Evolutionary conservation across 306 rosid genomes (phyloP), one percentile per base, ranked within the genome.

Genomic region (Fagus crenata): DNA sequence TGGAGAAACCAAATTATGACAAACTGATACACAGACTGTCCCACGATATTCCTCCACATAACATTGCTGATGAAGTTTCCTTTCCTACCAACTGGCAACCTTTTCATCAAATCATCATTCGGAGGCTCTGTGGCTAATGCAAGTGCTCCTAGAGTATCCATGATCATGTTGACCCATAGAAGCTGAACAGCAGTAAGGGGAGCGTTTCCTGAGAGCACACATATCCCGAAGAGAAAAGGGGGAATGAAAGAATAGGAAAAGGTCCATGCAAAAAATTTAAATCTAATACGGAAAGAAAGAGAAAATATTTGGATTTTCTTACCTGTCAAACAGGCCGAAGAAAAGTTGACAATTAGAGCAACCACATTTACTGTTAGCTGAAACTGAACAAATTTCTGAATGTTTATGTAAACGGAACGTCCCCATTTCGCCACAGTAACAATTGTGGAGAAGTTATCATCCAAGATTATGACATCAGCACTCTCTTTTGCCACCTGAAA

Each of bases 121-220:
- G 99, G 99, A 71, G 97, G 99, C 81, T 95, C 97, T 0, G 99
- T 95, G 78, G 99, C 99, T 53, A 95, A 81, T 58, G 97, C 99
- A 86, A 95, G 97, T 41, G 99, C 99, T 83, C 99, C 99, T 63
- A 95, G 87, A 80, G 99, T 95, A 82, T 95, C 99, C 99, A 92
- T 95, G 82, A 95, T 95, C 98, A 95, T 95, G 86, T 95, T 95
- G 80, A 95, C 98, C 98, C 98, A 95, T 46, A 95, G 91, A 78
- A 95, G 97, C 85, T 95, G 98, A 82, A 92, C 98, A 39, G 98
- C 98, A n/a, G 98, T 87, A 69, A 95, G 97, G 55, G 97, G 98
- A 82, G 98, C 88, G 71, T 81, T 92, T 79, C 98, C 98, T 95
- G 79, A 70, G 55, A 77, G 65, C 42, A 79, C 43, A 75, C 32